phyloP scores from a whole-genome alignment of 2,329 filamentous ascomycete species.

The Pleoardoris graminearum region DNA sequence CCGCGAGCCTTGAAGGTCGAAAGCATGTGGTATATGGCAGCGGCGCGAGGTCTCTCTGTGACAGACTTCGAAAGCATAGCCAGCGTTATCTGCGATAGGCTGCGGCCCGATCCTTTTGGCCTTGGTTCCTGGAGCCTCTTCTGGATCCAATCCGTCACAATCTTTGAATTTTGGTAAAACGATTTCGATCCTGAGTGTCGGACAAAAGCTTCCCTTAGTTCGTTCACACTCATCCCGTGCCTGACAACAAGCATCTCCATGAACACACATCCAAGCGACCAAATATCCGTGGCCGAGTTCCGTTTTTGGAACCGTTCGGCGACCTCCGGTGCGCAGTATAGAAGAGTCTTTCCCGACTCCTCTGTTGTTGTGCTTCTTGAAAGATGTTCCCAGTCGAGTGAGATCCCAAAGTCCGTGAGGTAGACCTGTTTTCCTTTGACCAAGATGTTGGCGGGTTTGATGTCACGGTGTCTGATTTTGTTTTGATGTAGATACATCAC shows the following conservation, averaged over 20 bases:
- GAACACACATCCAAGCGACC: not conserved
- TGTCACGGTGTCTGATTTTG: constrained; percentile 14
- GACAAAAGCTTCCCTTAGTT: not conserved
- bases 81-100: too few relatives aligned
- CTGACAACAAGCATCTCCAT: not conserved
- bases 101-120: too few relatives aligned
- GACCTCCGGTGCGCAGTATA: constrained; percentile 17
- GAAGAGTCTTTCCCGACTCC: not conserved
- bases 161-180: too few relatives aligned
- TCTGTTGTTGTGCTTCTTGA: constrained; percentile 5
- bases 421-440: not conserved
- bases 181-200: too few relatives aligned
- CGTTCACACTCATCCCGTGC: not conserved
- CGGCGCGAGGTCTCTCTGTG: too few relatives aligned
- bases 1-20: too few relatives aligned
- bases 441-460: constrained; percentile 6
- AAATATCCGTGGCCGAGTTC: not conserved
- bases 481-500: constrained; percentile 17
- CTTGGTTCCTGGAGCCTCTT: too few relatives aligned
- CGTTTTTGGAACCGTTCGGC: not conserved
- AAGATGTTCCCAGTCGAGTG: constrained; percentile 5
- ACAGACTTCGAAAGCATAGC: too few relatives aligned
- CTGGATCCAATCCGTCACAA: too few relatives aligned
- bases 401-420: constrained; percentile 16
- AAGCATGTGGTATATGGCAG: too few relatives aligned